Evolutionary conservation across 163 green algal genomes (phyloP).

Genomic region (Scenedesmus sp.): DNA sequence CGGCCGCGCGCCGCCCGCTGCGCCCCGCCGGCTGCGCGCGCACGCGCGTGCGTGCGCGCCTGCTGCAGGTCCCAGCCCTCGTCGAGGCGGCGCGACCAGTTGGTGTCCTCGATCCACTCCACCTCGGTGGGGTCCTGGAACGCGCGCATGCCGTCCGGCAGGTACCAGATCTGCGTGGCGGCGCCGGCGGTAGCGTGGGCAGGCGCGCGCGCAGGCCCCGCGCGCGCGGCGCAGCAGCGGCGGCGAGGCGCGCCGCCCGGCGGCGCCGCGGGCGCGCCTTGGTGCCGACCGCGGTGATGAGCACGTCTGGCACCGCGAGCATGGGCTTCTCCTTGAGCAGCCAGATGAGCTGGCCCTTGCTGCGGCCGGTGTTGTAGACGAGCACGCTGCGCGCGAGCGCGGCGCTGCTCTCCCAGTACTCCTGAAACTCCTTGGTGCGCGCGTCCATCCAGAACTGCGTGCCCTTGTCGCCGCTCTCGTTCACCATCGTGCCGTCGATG

Average conservation of each 20-base stretch:
- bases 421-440: slow-evolving; percentile 37
- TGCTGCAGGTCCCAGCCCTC: slow-evolving; percentile 75
- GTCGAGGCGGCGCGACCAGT: slow-evolving; percentile 72
- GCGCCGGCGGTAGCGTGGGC: too few species aligned
- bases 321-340: slow-evolving; percentile 78
- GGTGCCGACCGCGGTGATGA: too few species aligned
- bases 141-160: slow-evolving; percentile 62
- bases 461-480: slow-evolving; percentile 12
- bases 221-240: too few species aligned
- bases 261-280: too few species aligned
- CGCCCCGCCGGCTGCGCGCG: neutral
- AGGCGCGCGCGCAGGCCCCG: too few species aligned
- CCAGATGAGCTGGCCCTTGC: slow-evolving; percentile 74
- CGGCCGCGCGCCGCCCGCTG: too few species aligned
- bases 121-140: slow-evolving; percentile 57
- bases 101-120: slow-evolving; percentile 79
- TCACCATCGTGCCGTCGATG: slow-evolving; percentile 46
- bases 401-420: slow-evolving; percentile 65
- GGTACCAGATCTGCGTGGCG: slow-evolving; percentile 73
- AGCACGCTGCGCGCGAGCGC: slow-evolving; percentile 76
- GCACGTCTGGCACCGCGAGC: slow-evolving; percentile 83
- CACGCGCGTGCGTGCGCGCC: slow-evolving; percentile 43
- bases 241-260: too few species aligned
- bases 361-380: slow-evolving; percentile 92
- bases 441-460: slow-evolving; percentile 31